Evolutionary conservation across 352 stramenopile species (phyloP), one percentile per base, ranked within the genome.

Genomic region (Pythium grandisporangium): DNA sequence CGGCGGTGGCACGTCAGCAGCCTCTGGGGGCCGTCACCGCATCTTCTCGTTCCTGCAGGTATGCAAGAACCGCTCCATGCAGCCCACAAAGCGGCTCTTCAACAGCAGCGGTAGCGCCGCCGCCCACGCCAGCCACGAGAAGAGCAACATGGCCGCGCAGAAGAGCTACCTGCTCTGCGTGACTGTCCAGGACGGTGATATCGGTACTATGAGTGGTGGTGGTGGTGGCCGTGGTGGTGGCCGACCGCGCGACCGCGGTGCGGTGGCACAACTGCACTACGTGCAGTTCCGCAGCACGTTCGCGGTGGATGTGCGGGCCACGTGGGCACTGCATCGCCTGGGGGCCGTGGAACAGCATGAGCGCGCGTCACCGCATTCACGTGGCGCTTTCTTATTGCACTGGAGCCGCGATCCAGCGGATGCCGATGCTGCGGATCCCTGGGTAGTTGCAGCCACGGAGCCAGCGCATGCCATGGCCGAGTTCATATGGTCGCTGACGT

Each of bases 151-250:
- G n/a, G n/a, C n/a, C n/a, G n/a, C n/a, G n/a, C n/a, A n/a, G n/a
- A 86, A 77, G 46, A 67, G 66, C 41, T 86, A 81, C 43, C 74
- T 86, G 20, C 56, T 86, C 3, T 86, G 73, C 30, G 66, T 86
- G 33, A 79, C 70, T 0, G 49, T 68, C 3, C 68, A 81, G 34
- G 70, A 86, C 38, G 47, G 42, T 26, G 21, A n/a, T n/a, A n/a
- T n/a, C n/a, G n/a, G n/a, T n/a, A n/a, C n/a, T n/a, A n/a, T n/a
- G n/a, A n/a, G n/a, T n/a, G n/a, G n/a, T n/a, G n/a, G n/a, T n/a
- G n/a, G n/a, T n/a, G n/a, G n/a, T n/a, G n/a, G n/a, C n/a, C n/a
- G n/a, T n/a, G n/a, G n/a, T n/a, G n/a, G n/a, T n/a, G n/a, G n/a
- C n/a, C n/a, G n/a, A n/a, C n/a, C 39, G 2, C 23, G 24, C 16